Conservation (phyloP, 176 grass and related monocot species). For the Paspalum vaginatum region DNA sequence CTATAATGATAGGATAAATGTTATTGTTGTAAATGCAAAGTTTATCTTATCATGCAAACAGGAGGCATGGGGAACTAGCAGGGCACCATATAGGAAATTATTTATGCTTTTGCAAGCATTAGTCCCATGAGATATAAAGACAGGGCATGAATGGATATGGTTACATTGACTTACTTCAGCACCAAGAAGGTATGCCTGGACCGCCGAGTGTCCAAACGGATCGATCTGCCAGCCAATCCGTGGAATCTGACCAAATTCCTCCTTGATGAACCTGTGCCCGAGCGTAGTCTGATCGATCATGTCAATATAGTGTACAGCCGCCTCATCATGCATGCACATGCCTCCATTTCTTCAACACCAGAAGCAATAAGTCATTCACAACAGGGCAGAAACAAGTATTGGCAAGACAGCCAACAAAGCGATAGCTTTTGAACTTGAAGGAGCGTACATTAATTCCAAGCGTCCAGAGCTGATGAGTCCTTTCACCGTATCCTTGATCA, state of each 20-base stretch:
- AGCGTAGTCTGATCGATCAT: constrained; percentile 97
- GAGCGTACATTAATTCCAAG: constrained; percentile 78
- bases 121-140: constrained; percentile 13
- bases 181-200: constrained; percentile 87
- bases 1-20: neutral
- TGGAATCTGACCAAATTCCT: constrained; percentile 76
- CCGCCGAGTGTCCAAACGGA: constrained; percentile 91
- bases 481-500: constrained; percentile 74
- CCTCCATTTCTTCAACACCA: constrained; percentile 75
- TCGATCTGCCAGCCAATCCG: constrained; percentile 97
- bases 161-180: constrained; percentile 57
- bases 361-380: constrained; percentile 11
- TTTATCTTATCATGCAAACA: constrained; percentile 8
- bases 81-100: constrained; percentile 3
- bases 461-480: constrained; percentile 74
- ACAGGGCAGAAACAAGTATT: constrained; percentile 5
- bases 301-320: constrained; percentile 89
- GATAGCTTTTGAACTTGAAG: neutral
- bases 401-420: neutral
- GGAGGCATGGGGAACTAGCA: neutral
- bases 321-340: constrained; percentile 97
- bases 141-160: constrained; percentile 15
- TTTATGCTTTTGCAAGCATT: neutral
- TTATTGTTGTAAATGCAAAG: neutral
- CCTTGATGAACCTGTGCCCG: constrained; percentile 78